Evolutionary conservation across 805 yeast species (phyloP).

Genomic region (Candida pseudoglaebosa): DNA sequence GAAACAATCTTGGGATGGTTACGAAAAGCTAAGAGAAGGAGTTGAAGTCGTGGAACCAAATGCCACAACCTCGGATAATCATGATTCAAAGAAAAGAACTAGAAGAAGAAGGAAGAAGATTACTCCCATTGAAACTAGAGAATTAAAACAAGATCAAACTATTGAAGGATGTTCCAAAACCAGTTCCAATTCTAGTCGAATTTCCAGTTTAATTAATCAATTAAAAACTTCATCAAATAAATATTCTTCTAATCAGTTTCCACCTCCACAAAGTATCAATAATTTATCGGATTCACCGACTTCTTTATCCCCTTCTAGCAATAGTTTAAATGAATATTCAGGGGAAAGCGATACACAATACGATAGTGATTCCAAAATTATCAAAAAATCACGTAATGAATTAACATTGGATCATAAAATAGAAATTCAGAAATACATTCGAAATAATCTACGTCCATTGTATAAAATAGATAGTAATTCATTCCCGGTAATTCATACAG

Average conservation of each 20-base stretch:
- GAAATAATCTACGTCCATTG: conserved; percentile 47
- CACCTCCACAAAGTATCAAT: not conserved
- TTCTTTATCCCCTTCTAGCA: conserved; percentile 8
- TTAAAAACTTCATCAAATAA: conserved; percentile 11
- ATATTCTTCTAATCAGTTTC: not conserved
- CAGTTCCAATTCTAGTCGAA: conserved; percentile 10
- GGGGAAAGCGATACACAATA: conserved; percentile 11
- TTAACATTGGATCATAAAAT: conserved; percentile 45
- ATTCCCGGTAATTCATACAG: conserved; percentile 19
- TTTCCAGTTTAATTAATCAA: conserved; percentile 21
- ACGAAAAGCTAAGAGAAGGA: conserved; percentile 24
- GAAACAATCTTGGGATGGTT: conserved; percentile 32
- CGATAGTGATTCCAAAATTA: conserved; percentile 7
- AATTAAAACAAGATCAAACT: not conserved
- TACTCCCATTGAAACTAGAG: conserved; percentile 6
- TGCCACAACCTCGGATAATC: not conserved
- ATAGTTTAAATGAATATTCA: conserved; percentile 8
- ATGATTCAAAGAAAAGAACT: conserved; percentile 6
- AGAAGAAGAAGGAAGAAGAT: conserved; percentile 10
- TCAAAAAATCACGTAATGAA: conserved; percentile 9
- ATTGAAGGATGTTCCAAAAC: not conserved
- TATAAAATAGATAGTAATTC: conserved; percentile 36
- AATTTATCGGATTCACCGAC: conserved; percentile 8
- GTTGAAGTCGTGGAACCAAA: not conserved
- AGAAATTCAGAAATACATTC: conserved; percentile 53